A percentile compares a stretch with the other conserved stretches of the same genome.
These are phyloP conservation scores for Mycena albidolilacea DNA, from an alignment of 768 basidiomycete genomes.

Conservation along the genomic window DNA sequence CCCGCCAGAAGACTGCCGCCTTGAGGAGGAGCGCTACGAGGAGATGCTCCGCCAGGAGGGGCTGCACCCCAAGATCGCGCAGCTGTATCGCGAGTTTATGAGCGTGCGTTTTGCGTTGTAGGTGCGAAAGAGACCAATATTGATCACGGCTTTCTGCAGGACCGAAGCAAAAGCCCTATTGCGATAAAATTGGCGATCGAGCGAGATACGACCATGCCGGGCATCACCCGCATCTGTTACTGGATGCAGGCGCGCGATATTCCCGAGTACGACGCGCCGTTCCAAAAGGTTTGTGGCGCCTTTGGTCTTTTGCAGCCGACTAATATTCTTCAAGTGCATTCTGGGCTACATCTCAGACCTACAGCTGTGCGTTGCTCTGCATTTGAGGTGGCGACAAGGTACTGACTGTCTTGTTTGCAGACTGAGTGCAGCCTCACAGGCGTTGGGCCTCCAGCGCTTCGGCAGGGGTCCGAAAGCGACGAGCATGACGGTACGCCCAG, in stretches of 20 bases:
- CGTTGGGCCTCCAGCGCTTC: conserved; percentile 67
- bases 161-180: conserved; percentile 78
- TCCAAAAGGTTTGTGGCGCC: conserved; percentile 74
- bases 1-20: conserved; percentile 73
- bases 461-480: conserved; percentile 65
- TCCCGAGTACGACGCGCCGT: conserved; percentile 76
- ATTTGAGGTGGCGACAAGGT: background rate
- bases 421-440: conserved; percentile 67
- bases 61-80: conserved; percentile 51
- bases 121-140: background rate
- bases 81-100: conserved; percentile 50
- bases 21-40: conserved; percentile 63
- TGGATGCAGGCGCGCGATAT: conserved; percentile 87
- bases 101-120: conserved; percentile 41
- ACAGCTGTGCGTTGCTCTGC: conserved; percentile 70
- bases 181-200: conserved; percentile 70
- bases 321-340: conserved; percentile 70
- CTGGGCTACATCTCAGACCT: conserved; percentile 86
- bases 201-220: conserved; percentile 59
- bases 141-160: conserved; percentile 56
- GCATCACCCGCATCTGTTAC: conserved; percentile 70
- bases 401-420: conserved; percentile 52
- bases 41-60: conserved; percentile 52
- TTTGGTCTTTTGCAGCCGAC: conserved; percentile 58
- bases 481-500: conserved; percentile 71